A percentile compares a stretch with the other conserved stretches of the same genome.
Evolutionary conservation across 2,329 filamentous ascomycete species (phyloP).

Genomic region (Colletotrichum sp.): DNA sequence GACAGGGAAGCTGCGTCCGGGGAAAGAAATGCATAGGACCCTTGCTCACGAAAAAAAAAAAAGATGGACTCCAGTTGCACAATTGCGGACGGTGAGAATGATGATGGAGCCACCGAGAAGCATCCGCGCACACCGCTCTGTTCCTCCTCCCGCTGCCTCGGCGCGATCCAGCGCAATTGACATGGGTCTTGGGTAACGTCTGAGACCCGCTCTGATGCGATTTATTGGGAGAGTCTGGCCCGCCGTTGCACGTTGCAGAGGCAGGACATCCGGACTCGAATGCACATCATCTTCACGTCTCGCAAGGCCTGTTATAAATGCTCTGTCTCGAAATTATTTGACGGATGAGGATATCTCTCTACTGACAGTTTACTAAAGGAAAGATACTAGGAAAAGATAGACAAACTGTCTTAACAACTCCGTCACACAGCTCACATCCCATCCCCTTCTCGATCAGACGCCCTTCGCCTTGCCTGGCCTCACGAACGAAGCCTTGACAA

Average conservation of each 20-base stretch:
- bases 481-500: slow-evolving; percentile 39
- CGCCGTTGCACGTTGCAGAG: neutral
- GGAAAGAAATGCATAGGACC: slow-evolving; percentile 19
- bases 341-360: too few relatives aligned
- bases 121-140: slow-evolving; percentile 15
- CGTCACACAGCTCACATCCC: neutral
- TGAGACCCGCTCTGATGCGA: neutral
- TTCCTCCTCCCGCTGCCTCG: neutral
- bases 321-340: too few relatives aligned
- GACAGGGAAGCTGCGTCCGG: slow-evolving; percentile 18
- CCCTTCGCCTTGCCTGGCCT: slow-evolving; percentile 10
- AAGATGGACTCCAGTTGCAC: neutral
- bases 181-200: neutral
- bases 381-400: too few relatives aligned
- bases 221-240: neutral
- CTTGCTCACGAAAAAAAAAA: neutral
- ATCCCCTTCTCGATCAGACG: neutral
- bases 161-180: neutral
- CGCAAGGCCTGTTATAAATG: neutral
- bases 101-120: neutral
- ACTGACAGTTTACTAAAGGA: neutral
- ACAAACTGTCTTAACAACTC: too few relatives aligned
- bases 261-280: neutral
- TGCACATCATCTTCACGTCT: neutral
- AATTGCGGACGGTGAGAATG: slow-evolving; percentile 1